A percentile compares a stretch with the other conserved stretches of the same genome.
phyloP scores from a whole-genome alignment of 2,329 filamentous ascomycete genomes.

The Stemphylium beticola region DNA sequence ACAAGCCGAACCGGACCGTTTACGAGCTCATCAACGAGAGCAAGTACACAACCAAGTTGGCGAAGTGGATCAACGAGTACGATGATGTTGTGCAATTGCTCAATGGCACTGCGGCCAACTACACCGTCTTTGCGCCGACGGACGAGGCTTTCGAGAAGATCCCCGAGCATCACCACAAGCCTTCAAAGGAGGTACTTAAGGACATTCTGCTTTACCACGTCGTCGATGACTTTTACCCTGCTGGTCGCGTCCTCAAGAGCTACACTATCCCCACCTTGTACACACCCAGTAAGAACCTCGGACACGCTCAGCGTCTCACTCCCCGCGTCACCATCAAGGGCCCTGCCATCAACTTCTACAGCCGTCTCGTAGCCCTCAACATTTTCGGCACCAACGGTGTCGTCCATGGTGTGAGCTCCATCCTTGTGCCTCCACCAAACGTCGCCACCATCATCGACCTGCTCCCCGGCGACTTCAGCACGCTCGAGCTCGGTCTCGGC shows the following conservation, averaged over 20 bases:
- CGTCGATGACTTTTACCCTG: constrained; percentile 69
- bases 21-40: constrained; percentile 79
- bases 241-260: constrained; percentile 67
- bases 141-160: constrained; percentile 76
- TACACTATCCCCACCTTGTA: constrained; percentile 76
- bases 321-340: constrained; percentile 68
- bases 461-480: constrained; percentile 76
- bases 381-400: constrained; percentile 79
- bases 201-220: constrained; percentile 77
- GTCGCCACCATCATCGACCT: constrained; percentile 68
- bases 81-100: constrained; percentile 73
- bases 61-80: constrained; percentile 75
- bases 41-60: constrained; percentile 79
- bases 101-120: constrained; percentile 75
- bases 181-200: constrained; percentile 73
- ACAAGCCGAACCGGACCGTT: constrained; percentile 70
- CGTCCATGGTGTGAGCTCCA: constrained; percentile 75
- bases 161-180: constrained; percentile 63
- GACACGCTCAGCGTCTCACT: constrained; percentile 71
- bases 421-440: constrained; percentile 77
- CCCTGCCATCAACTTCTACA: constrained; percentile 77
- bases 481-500: constrained; percentile 73
- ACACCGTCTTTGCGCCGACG: constrained; percentile 81
- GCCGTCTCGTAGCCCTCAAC: constrained; percentile 71
- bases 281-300: constrained; percentile 63